These are phyloP conservation scores for Aspergillus tanneri DNA, from an alignment of 2,329 filamentous ascomycete genomes.

Conservation along the genomic window DNA sequence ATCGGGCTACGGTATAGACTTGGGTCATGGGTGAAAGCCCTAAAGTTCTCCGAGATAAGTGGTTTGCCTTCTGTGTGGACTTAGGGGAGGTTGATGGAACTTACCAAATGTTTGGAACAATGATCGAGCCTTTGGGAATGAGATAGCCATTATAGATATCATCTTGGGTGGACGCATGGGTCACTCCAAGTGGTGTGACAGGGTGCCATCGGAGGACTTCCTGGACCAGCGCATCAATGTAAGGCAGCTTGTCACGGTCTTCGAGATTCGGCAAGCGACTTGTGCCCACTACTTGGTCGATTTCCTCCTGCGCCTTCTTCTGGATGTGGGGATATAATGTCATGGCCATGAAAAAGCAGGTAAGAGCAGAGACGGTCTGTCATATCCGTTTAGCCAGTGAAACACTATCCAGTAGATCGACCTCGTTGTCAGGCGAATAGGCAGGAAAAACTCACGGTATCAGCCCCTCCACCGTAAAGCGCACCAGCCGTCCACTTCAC, in stretches of 20 bases:
- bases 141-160: conserved; percentile 26
- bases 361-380: conserved; percentile 44
- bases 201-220: conserved; percentile 38
- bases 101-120: conserved; percentile 41
- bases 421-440: neutral
- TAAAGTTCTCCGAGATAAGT: conserved; percentile 16
- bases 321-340: conserved; percentile 52
- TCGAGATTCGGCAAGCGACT: conserved; percentile 34
- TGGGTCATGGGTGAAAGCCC: conserved; percentile 43
- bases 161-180: conserved; percentile 28
- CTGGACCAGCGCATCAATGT: conserved; percentile 37
- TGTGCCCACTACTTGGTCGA: conserved; percentile 39
- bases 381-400: neutral
- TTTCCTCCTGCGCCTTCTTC: conserved; percentile 48
- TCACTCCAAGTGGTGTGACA: conserved; percentile 30
- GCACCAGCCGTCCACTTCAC: conserved; percentile 34
- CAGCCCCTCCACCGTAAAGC: conserved; percentile 44
- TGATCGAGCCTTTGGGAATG: conserved; percentile 36
- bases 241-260: conserved; percentile 39
- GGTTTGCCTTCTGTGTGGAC: conserved; percentile 5
- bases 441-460: conserved; percentile 31
- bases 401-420: neutral
- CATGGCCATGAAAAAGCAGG: conserved; percentile 53
- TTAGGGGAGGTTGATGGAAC: neutral
- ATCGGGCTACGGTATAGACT: conserved; percentile 36